Percentiles rank a stretch among this genome's conserved stretches.
phyloP scores from a whole-genome alignment of 257 asterid species.

The Penstemon davidsonii region DNA sequence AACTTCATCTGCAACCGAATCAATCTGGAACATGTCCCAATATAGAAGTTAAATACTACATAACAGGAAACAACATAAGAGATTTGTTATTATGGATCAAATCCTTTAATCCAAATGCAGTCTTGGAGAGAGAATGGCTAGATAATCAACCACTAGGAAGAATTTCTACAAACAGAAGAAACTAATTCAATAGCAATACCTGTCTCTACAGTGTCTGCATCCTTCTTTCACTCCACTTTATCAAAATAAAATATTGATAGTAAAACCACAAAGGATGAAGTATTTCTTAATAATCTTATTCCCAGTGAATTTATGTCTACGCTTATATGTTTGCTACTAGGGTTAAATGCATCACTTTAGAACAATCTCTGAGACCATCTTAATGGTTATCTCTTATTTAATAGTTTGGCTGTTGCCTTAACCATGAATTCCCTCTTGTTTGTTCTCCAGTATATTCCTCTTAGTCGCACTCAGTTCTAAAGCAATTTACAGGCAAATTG shows the following conservation, averaged over 20 bases:
- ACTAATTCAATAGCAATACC: neutral
- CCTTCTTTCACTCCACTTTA: neutral
- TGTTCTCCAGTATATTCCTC: no score
- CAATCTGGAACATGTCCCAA: conserved; percentile 52
- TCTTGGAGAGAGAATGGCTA: neutral
- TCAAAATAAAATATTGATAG: no score
- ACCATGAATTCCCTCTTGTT: no score
- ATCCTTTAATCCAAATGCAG: neutral
- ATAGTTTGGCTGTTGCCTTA: no score
- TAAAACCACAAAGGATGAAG: neutral
- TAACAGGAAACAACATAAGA: conserved; percentile 14
- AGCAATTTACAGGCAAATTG: no score
- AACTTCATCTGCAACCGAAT: conserved; percentile 90
- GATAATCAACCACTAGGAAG: neutral
- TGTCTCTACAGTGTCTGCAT: conserved; percentile 6
- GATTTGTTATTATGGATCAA: conserved; percentile 1
- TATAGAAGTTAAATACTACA: conserved; percentile 5
- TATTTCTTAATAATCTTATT: neutral
- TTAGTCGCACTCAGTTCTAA: no score
- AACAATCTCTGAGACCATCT: no score
- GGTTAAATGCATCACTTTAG: no score
- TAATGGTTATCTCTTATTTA: no score
- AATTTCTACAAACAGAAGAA: neutral
- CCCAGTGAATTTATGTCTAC: neutral
- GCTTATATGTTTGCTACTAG: no score